Evolutionary conservation across 208 protist genomes (phyloP), one percentile per base, ranked within the genome.

Genomic region (Balamuthia mandrillaris): DNA sequence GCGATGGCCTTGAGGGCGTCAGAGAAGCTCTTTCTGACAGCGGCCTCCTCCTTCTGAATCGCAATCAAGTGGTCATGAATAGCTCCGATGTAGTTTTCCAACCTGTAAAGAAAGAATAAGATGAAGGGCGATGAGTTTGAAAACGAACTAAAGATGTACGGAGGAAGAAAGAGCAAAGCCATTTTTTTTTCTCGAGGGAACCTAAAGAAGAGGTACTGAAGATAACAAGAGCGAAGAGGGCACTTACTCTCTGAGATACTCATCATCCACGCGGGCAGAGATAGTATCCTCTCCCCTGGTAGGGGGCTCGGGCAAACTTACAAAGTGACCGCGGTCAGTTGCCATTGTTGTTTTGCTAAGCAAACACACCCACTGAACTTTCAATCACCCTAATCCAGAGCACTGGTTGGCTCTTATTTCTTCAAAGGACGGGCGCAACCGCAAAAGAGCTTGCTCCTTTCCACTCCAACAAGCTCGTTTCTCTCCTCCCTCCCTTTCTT

Each of bases 11-110:
- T 81, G 24, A 81, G 47, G 21, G 52, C 24, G 2, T 81, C 51
- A 21, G 72, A 29, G 16, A 81, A 81, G 21, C 60, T 49, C 51
- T 58, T 24, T 60, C 72, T 29, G 9, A 31, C 72, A 7, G 27
- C 51, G 21, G 72, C 60, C 18, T 81, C 72, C 24, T 81, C 72
- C 35, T 39, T 58, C 45, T 81, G 72, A 10, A 81, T 81, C 10
- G 72, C 60, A 24, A 81, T 21, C 24, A 81, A 16, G 21, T 81
- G 72, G 47, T 12, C 33, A 49, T 81, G 72, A 9, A 81, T 33
- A 12, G 21, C 45, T 3, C 41, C 51, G 44, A 81, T 81, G 51
- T 81, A 81, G 31, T 31, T n/a, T 39, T 81, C 72, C 7, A 81
- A 27, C 4, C 72, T 81, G 42, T 2, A 70, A 44, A 35, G 61